A percentile compares a stretch with the other conserved stretches of the same genome.
These are phyloP conservation scores for Heritiera fomes DNA, from an alignment of 345 rosid species.

Conservation along the genomic window DNA sequence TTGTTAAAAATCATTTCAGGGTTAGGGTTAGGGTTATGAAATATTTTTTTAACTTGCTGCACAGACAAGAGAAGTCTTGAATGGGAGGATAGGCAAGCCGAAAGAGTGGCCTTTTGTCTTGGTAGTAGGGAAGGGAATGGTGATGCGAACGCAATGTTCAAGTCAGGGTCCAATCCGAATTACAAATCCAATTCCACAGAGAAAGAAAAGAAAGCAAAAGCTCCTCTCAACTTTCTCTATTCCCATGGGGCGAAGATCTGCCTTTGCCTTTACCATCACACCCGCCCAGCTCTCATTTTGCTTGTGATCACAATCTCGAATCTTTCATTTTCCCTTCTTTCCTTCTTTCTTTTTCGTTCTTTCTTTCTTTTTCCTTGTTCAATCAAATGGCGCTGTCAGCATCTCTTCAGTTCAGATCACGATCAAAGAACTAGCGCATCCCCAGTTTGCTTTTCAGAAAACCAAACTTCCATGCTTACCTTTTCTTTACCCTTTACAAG, in stretches of 20 bases:
- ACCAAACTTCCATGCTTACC: constrained; percentile 2
- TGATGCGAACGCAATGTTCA: constrained; percentile 28
- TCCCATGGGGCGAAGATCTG: constrained; percentile 54
- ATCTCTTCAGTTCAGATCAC: constrained; percentile 19
- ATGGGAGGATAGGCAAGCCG: neutral
- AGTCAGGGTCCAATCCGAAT: constrained; percentile 10
- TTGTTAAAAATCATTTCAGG: neutral
- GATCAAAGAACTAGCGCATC: constrained; percentile 20
- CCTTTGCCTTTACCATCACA: constrained; percentile 35
- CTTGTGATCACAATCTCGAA: constrained; percentile 56
- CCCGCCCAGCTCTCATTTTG: constrained; percentile 27
- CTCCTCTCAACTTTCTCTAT: constrained; percentile 45
- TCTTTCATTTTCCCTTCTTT: constrained; percentile 34
- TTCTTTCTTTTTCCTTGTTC: constrained; percentile 7
- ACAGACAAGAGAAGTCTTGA: neutral
- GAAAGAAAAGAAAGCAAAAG: constrained; percentile 44
- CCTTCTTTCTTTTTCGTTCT: constrained; percentile 6
- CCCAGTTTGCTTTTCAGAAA: constrained; percentile 19
- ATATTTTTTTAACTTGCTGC: neutral
- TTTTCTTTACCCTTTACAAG: neutral
- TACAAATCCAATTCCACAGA: constrained; percentile 20
- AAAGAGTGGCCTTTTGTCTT: neutral
- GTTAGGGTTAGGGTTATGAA: neutral
- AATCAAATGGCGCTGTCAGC: constrained; percentile 21
- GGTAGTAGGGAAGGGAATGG: constrained; percentile 18